Evolutionary conservation across 2,329 filamentous ascomycete genomes (phyloP), one percentile per base, ranked within the genome.

Genomic region (Emmonsiellopsis sp.): DNA sequence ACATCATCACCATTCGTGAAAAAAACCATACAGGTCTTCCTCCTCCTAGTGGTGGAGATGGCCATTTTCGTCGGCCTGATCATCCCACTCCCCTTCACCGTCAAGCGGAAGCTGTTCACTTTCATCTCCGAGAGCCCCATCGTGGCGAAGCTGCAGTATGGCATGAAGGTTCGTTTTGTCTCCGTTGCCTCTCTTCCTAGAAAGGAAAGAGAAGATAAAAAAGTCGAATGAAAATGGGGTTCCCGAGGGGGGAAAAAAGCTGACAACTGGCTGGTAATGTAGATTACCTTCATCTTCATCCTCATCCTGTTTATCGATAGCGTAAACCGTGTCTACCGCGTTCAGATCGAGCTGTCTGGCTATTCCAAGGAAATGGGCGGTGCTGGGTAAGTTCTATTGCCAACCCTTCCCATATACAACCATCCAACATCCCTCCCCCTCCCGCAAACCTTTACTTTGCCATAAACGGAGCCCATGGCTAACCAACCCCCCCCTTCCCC

Each of bases 201-300:
- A 31, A 31, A 7, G 1, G 8, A 21, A 11, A 34, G n/a, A 34
- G 9, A 21, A 36, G 4, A 47, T 17, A 8, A 48, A 27, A 27
- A 27, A 5, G 21, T 27, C 21, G 21, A 27, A 27, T 27, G 21
- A 27, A 27, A 27, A 1, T 27, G 21, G 21, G 21, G 5, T 27
- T 5, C 21, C 17, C 17, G 17, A 27, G 21, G 21, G 21, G 21
- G 33, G 45, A 42, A 34, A 48, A 44, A n/a, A 42, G 17, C 43
- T 52, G 13, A 45, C 7, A 17, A 44, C 61, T 65, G 39, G 63
- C 39, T 52, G 9, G 11, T 32, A 11, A 27, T 42, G 21, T 57
- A 85, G 82, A 98, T 98, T 54, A 95, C 90, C 2, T 98, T 98
- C 70, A 92, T 98, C 68, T 98, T 98, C 77, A 97, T 98, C 66